phyloP scores from a whole-genome alignment of 1,139 yeast species.

The Suhomyces coccinellae region DNA sequence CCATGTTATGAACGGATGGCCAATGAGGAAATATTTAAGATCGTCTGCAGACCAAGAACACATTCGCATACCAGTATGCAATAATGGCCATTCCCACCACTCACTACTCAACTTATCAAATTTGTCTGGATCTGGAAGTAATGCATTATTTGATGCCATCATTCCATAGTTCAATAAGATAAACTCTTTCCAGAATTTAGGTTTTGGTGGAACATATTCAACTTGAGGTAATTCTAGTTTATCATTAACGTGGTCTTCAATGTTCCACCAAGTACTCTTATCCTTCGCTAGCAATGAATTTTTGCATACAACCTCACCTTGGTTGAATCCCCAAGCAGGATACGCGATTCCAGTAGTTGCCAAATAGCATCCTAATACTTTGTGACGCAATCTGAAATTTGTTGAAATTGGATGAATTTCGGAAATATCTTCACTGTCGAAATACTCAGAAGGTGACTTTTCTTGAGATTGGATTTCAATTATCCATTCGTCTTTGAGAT shows the following conservation, averaged over 20 bases:
- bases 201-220: slow-evolving; percentile 60
- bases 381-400: slow-evolving; percentile 63
- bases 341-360: slow-evolving; percentile 71
- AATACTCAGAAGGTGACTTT: slow-evolving; percentile 48
- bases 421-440: slow-evolving; percentile 40
- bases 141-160: slow-evolving; percentile 78
- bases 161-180: slow-evolving; percentile 69
- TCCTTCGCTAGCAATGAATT: slow-evolving; percentile 50
- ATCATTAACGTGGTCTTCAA: slow-evolving; percentile 64
- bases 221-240: slow-evolving; percentile 37
- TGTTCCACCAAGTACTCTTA: slow-evolving; percentile 79
- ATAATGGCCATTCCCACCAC: slow-evolving; percentile 85
- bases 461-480: slow-evolving; percentile 63
- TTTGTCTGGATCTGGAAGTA: slow-evolving; percentile 72
- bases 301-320: slow-evolving; percentile 77
- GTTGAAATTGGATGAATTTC: slow-evolving; percentile 69
- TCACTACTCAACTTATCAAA: slow-evolving; percentile 62
- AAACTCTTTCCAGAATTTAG: slow-evolving; percentile 71
- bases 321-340: slow-evolving; percentile 82
- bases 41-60: slow-evolving; percentile 57
- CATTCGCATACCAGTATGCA: slow-evolving; percentile 66
- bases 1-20: slow-evolving; percentile 71
- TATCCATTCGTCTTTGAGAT: slow-evolving; percentile 70
- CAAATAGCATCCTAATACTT: slow-evolving; percentile 66
- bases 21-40: slow-evolving; percentile 60